A percentile compares a stretch with the other conserved stretches of the same genome.
Evolutionary conservation across 75 land plant species (phyloP).

Genomic region (Picea glauca): DNA sequence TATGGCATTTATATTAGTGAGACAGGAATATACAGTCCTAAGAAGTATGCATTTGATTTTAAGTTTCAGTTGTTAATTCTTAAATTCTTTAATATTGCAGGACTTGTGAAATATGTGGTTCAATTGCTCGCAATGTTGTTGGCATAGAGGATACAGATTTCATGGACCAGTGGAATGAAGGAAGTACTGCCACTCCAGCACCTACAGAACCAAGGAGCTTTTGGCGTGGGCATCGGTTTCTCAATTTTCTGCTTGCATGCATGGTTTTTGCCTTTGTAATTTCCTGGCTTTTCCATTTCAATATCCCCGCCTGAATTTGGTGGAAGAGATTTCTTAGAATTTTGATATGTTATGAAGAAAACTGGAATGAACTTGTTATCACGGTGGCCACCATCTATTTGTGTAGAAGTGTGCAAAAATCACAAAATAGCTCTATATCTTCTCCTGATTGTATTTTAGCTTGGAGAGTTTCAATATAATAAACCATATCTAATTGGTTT

Average conservation of each 20-base stretch:
- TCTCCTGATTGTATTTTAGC: background rate
- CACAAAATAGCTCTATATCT: background rate
- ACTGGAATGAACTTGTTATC: background rate
- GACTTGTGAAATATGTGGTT: constrained; percentile 79
- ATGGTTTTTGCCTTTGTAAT: constrained; percentile 78
- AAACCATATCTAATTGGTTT: background rate
- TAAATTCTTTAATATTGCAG: constrained; percentile 25
- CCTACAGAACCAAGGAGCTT: constrained; percentile 39
- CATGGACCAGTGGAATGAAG: constrained; percentile 40
- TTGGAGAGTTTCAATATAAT: background rate
- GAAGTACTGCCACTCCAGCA: constrained; percentile 14
- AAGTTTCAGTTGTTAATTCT: constrained; percentile 2
- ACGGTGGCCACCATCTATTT: background rate
- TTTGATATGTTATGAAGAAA: background rate
- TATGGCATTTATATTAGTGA: background rate
- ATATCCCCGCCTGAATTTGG: constrained; percentile 31
- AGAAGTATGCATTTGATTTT: background rate
- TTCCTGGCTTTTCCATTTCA: constrained; percentile 82
- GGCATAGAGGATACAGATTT: constrained; percentile 34
- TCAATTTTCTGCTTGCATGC: constrained; percentile 71
- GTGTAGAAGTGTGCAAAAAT: background rate
- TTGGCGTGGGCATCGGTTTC: constrained; percentile 70
- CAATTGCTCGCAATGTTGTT: constrained; percentile 50
- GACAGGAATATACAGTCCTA: background rate
- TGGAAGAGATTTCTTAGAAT: background rate